A percentile compares a stretch with the other conserved stretches of the same genome.
Conservation (phyloP, 2,329 filamentous ascomycete species). For the Claviceps sp. region DNA sequence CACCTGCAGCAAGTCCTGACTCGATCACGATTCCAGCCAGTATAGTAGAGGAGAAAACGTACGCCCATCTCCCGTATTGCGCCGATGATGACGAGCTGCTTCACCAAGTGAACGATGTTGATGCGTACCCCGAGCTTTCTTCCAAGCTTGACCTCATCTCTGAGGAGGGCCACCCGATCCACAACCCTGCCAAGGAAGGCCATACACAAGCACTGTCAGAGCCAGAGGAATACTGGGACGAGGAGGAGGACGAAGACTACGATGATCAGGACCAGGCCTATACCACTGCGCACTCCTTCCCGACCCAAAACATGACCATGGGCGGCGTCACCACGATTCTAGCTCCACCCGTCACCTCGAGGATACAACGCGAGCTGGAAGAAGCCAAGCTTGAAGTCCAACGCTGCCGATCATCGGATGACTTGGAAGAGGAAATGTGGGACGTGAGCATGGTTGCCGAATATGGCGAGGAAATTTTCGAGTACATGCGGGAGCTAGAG, state of each 20-base stretch:
- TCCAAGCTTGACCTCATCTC: slow-evolving; percentile 18
- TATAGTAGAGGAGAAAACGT: slow-evolving; percentile 5
- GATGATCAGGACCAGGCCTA: slow-evolving; percentile 53
- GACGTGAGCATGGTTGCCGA: slow-evolving; percentile 97
- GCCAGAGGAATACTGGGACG: slow-evolving; percentile 63
- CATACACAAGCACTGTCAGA: slow-evolving; percentile 20
- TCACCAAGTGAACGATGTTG: slow-evolving; percentile 12
- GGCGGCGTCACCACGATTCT: slow-evolving; percentile 44
- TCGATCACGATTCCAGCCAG: slow-evolving; percentile 8
- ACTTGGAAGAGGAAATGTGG: slow-evolving; percentile 78
- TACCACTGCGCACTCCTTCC: slow-evolving; percentile 61
- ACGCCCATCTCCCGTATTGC: slow-evolving; percentile 14
- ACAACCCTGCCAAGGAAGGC: slow-evolving; percentile 13
- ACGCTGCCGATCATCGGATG: slow-evolving; percentile 53
- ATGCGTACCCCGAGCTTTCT: slow-evolving; percentile 12
- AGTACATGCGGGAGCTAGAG: slow-evolving; percentile 83
- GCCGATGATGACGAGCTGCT: slow-evolving; percentile 13
- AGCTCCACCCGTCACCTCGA: slow-evolving; percentile 57
- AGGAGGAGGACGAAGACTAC: slow-evolving; percentile 59
- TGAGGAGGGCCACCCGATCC: slow-evolving; percentile 15
- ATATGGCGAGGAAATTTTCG: slow-evolving; percentile 91
- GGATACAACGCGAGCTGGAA: slow-evolving; percentile 60
- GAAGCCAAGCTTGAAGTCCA: slow-evolving; percentile 52
- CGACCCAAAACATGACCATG: slow-evolving; percentile 51
- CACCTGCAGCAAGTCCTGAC: not conserved